These are phyloP conservation scores for Lachancea waltii DNA, from an alignment of 805 yeast species.

Conservation along the genomic window DNA sequence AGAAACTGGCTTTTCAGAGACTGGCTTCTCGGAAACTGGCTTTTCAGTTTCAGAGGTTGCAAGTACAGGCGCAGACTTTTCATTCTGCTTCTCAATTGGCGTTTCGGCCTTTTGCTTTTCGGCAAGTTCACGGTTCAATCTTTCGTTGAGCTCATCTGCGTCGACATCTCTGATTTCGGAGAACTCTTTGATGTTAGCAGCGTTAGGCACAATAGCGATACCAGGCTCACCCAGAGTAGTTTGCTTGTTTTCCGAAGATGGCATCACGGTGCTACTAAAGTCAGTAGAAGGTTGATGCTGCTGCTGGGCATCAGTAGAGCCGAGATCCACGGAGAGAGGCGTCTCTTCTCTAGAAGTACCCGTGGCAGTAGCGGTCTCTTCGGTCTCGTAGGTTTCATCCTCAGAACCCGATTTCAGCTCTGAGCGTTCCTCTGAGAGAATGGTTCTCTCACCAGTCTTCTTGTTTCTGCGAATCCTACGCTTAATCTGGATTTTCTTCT, in stretches of 20 bases:
- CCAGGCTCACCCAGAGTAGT: slow-evolving; percentile 65
- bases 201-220: slow-evolving; percentile 43
- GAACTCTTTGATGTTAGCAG: slow-evolving; percentile 62
- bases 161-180: slow-evolving; percentile 48
- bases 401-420: slow-evolving; percentile 17
- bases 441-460: slow-evolving; percentile 36
- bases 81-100: not conserved
- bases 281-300: slow-evolving; percentile 10
- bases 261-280: slow-evolving; percentile 36
- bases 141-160: slow-evolving; percentile 51
- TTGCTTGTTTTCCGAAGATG: slow-evolving; percentile 36
- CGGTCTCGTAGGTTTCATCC: slow-evolving; percentile 12
- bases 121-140: slow-evolving; percentile 22
- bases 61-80: too few relatives aligned
- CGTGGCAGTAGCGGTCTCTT: slow-evolving; percentile 10
- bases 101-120: slow-evolving; percentile 8
- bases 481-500: slow-evolving; percentile 33
- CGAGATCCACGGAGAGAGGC: slow-evolving; percentile 16
- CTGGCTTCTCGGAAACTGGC: too few relatives aligned
- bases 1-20: too few relatives aligned
- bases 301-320: slow-evolving; percentile 8
- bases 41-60: too few relatives aligned
- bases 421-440: slow-evolving; percentile 30
- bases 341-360: slow-evolving; percentile 16
- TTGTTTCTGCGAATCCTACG: slow-evolving; percentile 36